Percentiles rank a stretch among this genome's conserved stretches.
Conservation (phyloP, 495 filamentous ascomycete species). For the Hypoxylon cercidicola region DNA sequence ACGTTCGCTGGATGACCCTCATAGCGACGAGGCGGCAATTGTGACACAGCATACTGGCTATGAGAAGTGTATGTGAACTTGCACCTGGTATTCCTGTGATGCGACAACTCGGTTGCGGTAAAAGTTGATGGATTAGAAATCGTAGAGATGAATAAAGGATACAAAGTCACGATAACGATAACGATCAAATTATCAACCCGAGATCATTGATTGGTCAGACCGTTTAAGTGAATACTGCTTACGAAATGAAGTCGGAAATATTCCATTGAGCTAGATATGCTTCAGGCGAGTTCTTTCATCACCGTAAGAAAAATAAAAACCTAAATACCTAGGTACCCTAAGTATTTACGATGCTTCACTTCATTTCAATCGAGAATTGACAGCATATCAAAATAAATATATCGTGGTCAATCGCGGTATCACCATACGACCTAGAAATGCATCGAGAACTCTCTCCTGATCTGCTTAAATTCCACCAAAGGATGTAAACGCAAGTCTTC, state of each 20-base stretch:
- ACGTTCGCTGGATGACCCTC: constrained; percentile 25
- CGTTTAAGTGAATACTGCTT: constrained; percentile 5
- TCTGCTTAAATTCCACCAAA: no score
- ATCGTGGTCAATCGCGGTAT: no score
- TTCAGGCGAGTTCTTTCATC: constrained; percentile 5
- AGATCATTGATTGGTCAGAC: constrained; percentile 26
- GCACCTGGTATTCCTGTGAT: background rate
- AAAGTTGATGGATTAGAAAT: constrained; percentile 1
- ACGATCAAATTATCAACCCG: constrained; percentile 24
- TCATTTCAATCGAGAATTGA: no score
- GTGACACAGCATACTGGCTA: constrained; percentile 28
- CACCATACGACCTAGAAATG: no score
- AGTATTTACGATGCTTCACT: no score
- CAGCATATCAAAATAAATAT: no score
- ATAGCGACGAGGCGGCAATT: constrained; percentile 34
- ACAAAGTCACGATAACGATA: constrained; percentile 5
- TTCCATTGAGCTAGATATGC: constrained; percentile 31
- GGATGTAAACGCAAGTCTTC: background rate
- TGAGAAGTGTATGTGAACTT: background rate
- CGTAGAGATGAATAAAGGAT: constrained; percentile 4
- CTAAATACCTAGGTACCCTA: no score
- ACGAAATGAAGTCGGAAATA: constrained; percentile 2
- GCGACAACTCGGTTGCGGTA: background rate
- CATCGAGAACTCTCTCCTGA: no score
- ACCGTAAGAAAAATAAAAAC: background rate